A percentile compares a stretch with the other conserved stretches of the same genome.
Conservation (phyloP, 306 rosid species). For the Glycine tomentella region DNA sequence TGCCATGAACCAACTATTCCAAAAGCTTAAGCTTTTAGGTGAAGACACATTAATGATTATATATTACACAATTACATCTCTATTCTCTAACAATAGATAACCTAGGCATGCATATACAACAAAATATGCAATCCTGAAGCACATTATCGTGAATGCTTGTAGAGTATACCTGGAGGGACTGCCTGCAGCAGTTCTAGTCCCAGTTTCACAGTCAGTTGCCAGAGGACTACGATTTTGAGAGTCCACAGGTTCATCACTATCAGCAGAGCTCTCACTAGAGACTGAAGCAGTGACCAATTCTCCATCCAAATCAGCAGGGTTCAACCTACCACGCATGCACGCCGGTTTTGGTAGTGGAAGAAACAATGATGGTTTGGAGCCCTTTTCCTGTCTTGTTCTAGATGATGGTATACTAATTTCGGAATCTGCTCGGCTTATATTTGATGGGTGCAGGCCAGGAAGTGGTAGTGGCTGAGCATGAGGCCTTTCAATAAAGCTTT, state of each 20-base stretch:
- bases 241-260: conserved; percentile 75
- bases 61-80: background rate
- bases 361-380: conserved; percentile 62
- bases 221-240: conserved; percentile 72
- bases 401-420: conserved; percentile 58
- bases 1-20: conserved; percentile 4
- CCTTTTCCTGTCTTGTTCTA: conserved; percentile 60
- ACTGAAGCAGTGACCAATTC: conserved; percentile 72
- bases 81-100: conserved; percentile 25
- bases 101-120: conserved; percentile 38
- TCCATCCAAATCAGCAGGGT: conserved; percentile 73
- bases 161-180: conserved; percentile 78
- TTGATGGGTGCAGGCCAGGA: conserved; percentile 64
- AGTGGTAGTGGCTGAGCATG: conserved; percentile 90
- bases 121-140: conserved; percentile 29
- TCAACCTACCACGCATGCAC: conserved; percentile 66
- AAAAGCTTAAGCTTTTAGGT: background rate
- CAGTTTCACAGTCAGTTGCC: conserved; percentile 72
- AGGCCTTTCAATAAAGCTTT: conserved; percentile 86
- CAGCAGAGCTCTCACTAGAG: conserved; percentile 75
- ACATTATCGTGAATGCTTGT: conserved; percentile 12
- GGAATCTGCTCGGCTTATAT: conserved; percentile 72
- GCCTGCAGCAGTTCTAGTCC: conserved; percentile 67
- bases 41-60: background rate
- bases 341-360: conserved; percentile 77